These are phyloP conservation scores for Mucor piriformis DNA, from an alignment of 371 early-diverging fungal genomes.

Conservation along the genomic window DNA sequence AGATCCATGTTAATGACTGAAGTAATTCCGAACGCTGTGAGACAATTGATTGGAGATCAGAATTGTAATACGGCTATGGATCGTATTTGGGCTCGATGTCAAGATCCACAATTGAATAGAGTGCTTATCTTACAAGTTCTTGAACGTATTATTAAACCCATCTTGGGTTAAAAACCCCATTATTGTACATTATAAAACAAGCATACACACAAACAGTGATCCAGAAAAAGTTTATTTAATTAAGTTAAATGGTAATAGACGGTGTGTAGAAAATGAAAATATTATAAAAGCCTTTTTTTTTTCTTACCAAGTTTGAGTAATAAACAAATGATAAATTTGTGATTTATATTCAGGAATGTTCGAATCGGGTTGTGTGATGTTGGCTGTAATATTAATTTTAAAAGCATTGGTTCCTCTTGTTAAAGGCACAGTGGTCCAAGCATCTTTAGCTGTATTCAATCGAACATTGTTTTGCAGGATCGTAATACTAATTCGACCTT, in stretches of 20 bases:
- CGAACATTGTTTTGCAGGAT: constrained; percentile 40
- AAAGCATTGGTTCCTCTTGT: constrained; percentile 34
- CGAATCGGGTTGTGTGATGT: constrained; percentile 31
- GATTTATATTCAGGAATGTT: constrained; percentile 36
- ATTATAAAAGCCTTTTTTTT: neutral
- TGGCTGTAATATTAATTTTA: constrained; percentile 43
- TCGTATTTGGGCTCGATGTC: constrained; percentile 47
- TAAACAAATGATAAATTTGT: constrained; percentile 43
- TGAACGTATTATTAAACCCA: constrained; percentile 45
- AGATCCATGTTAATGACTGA: constrained; percentile 32
- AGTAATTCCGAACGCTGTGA: constrained; percentile 42
- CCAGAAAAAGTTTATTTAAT: neutral
- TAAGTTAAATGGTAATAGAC: neutral
- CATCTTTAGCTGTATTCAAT: constrained; percentile 22
- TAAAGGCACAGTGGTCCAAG: constrained; percentile 32
- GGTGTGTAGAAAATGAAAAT: neutral
- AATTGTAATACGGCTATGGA: constrained; percentile 52
- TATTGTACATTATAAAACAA: neutral
- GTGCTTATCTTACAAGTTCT: constrained; percentile 46
- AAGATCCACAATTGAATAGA: constrained; percentile 43
- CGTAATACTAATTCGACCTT: constrained; percentile 28
- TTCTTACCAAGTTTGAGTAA: constrained; percentile 35
- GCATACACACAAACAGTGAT: no score
- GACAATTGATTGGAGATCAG: constrained; percentile 53
- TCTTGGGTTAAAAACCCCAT: constrained; percentile 33